Evolutionary conservation across 1,284 basidiomycete genomes (phyloP).

Genomic region (Trametes versicolor): DNA sequence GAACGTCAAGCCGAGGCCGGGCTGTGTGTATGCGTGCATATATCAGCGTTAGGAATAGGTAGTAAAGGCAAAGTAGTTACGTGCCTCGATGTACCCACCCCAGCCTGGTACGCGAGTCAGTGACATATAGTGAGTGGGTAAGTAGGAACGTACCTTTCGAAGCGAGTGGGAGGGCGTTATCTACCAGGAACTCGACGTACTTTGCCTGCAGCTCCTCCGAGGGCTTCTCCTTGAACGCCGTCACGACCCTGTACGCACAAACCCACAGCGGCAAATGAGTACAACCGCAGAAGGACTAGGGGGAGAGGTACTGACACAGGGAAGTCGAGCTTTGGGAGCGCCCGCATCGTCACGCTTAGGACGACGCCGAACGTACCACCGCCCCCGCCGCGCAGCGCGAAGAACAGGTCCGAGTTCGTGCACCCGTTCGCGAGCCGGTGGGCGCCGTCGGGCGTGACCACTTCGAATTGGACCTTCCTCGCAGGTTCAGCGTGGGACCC

Average conservation of each 20-base stretch:
- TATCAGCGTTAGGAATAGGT: not conserved
- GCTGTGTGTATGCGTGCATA: not conserved
- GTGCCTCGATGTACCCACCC: conserved; percentile 6
- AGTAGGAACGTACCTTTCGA: conserved; percentile 1
- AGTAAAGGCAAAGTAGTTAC: not conserved
- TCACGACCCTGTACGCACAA: conserved; percentile 9
- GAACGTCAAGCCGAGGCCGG: not conserved
- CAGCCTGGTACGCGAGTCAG: too few species aligned
- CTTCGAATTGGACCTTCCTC: conserved; percentile 35
- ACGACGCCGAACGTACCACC: conserved; percentile 56
- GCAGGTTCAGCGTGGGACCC: too few species aligned
- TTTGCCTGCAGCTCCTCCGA: not conserved
- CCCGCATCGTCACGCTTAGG: conserved; percentile 50
- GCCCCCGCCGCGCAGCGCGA: conserved; percentile 61
- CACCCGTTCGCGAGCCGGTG: conserved; percentile 47
- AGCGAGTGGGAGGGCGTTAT: conserved; percentile 1
- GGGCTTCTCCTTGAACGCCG: not conserved
- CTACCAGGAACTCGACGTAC: conserved; percentile 3
- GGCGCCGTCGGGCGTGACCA: conserved; percentile 46
- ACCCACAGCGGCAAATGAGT: too few species aligned
- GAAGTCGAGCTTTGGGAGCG: conserved; percentile 42
- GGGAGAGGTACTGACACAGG: conserved; percentile 6
- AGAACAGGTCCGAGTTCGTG: conserved; percentile 56
- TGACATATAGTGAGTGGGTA: too few species aligned
- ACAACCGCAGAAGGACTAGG: too few species aligned